These are phyloP conservation scores for Agastache rugosa DNA, from an alignment of 257 asterid species.

Conservation along the genomic window DNA sequence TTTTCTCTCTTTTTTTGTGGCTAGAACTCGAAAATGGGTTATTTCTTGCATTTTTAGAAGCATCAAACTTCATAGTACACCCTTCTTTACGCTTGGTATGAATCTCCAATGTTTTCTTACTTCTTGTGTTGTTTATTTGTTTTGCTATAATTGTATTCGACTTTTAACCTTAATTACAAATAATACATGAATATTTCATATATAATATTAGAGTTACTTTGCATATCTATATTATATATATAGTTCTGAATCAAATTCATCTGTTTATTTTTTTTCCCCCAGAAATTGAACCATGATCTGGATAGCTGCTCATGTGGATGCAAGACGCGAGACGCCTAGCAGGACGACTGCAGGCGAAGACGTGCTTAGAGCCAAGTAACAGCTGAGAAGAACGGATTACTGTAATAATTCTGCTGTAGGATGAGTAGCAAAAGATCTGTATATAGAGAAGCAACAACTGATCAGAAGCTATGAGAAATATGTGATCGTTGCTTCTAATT, in stretches of 20 bases:
- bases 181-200: too few species aligned
- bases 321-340: constrained; percentile 43
- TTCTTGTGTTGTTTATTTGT: too few species aligned
- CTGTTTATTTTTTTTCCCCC: too few species aligned
- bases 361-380: not conserved
- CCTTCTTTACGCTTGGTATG: too few species aligned
- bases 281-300: constrained; percentile 71
- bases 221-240: too few species aligned
- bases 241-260: too few species aligned
- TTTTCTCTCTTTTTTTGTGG: not conserved
- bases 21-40: not conserved
- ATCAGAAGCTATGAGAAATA: not conserved
- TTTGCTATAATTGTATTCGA: too few species aligned
- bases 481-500: constrained; percentile 36
- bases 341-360: not conserved
- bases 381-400: not conserved
- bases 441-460: constrained; percentile 39
- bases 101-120: too few species aligned
- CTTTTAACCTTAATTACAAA: too few species aligned
- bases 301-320: constrained; percentile 88
- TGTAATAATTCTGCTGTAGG: not conserved
- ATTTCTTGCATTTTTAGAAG: not conserved
- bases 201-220: too few species aligned
- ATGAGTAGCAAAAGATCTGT: constrained; percentile 27
- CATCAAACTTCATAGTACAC: not conserved